phyloP scores from a whole-genome alignment of 1,139 yeast genomes.

The Pneumocystis wakefieldiae region DNA sequence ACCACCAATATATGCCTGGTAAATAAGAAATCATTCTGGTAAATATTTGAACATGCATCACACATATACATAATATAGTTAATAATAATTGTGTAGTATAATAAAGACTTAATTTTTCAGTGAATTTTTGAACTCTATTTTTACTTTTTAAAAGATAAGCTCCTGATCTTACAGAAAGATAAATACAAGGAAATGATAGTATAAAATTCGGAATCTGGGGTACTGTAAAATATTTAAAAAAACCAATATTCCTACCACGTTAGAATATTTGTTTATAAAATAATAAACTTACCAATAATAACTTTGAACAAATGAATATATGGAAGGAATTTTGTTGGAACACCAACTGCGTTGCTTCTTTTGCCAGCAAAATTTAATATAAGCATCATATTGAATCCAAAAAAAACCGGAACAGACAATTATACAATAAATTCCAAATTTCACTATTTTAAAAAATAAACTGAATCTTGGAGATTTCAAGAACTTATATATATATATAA shows the following conservation, averaged over 20 bases:
- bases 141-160: neutral
- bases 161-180: conserved; percentile 19
- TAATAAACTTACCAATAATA: conserved; percentile 40
- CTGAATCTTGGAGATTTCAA: neutral
- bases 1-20: conserved; percentile 4
- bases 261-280: neutral
- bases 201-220: conserved; percentile 71
- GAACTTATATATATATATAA: conserved; percentile 2
- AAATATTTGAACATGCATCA: conserved; percentile 4
- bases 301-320: conserved; percentile 60
- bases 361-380: conserved; percentile 45
- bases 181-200: conserved; percentile 56
- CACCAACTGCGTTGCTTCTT: conserved; percentile 55
- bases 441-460: conserved; percentile 1
- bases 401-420: conserved; percentile 35
- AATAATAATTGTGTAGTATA: neutral
- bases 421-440: conserved; percentile 17
- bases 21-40: conserved; percentile 2
- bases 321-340: conserved; percentile 35
- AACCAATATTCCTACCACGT: conserved; percentile 44
- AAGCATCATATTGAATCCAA: conserved; percentile 39
- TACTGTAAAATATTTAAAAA: conserved; percentile 64
- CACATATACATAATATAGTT: conserved; percentile 9
- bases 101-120: neutral
- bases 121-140: neutral